Percentiles rank a stretch among this genome's conserved stretches.
phyloP scores from a whole-genome alignment of 495 filamentous ascomycete species.

The Astrocystis sublimbata region DNA sequence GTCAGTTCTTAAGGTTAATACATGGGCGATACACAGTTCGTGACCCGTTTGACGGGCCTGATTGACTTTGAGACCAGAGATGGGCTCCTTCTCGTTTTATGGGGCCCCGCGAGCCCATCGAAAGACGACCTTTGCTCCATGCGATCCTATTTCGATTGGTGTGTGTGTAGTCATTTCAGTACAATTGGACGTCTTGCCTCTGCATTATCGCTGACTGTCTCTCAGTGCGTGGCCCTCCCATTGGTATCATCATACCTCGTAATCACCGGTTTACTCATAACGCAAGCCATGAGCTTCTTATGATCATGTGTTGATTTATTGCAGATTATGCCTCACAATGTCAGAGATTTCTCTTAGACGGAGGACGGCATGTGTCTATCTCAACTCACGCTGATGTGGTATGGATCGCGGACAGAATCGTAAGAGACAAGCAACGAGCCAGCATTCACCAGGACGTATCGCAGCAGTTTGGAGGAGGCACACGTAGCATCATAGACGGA shows the following conservation, averaged over 20 bases:
- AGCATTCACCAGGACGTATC: neutral
- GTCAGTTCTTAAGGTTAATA: neutral
- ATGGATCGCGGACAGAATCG: neutral
- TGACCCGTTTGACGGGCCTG: slow-evolving; percentile 5
- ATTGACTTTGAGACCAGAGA: slow-evolving; percentile 5
- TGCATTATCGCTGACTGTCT: neutral
- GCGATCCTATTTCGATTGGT: slow-evolving; percentile 14
- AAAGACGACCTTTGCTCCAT: slow-evolving; percentile 2
- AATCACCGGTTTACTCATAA: neutral
- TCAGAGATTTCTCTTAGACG: slow-evolving; percentile 10
- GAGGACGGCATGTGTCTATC: slow-evolving; percentile 12
- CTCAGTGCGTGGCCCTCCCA: neutral
- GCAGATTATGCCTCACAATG: slow-evolving; percentile 11
- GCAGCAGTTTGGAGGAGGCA: neutral
- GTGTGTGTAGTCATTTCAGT: neutral
- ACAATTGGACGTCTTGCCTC: neutral
- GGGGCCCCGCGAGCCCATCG: slow-evolving; percentile 6
- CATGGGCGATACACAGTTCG: neutral
- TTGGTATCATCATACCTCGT: neutral
- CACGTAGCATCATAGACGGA: neutral
- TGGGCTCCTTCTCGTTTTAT: slow-evolving; percentile 10
- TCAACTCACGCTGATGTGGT: slow-evolving; percentile 8
- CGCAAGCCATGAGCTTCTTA: neutral
- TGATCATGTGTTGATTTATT: neutral
- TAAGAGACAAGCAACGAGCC: neutral